A percentile compares a stretch with the other conserved stretches of the same genome.
phyloP scores from a whole-genome alignment of 2,329 filamentous ascomycete genomes.

The Fusarium stilboides region DNA sequence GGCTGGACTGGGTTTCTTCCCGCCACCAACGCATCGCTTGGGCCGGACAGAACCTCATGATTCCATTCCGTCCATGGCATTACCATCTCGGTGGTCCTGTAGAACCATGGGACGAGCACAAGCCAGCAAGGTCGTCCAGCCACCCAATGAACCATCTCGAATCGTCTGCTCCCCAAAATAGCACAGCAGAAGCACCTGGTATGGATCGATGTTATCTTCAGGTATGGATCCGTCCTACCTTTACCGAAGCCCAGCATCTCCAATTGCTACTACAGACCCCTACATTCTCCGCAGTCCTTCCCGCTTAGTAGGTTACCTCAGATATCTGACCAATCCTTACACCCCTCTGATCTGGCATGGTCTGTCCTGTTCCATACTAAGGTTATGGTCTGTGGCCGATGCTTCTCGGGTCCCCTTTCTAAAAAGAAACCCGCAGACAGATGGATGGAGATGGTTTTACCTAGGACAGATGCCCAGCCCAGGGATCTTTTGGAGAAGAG shows the following conservation, averaged over 20 bases:
- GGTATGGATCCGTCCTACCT: conserved; percentile 37
- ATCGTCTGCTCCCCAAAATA: conserved; percentile 41
- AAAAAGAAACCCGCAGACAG: conserved; percentile 25
- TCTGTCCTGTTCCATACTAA: conserved; percentile 15
- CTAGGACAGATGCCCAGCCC: conserved; percentile 43
- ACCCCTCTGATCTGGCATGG: conserved; percentile 26
- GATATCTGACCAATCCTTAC: conserved; percentile 24
- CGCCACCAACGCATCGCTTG: conserved; percentile 35
- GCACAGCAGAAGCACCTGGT: conserved; percentile 39
- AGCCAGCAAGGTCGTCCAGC: conserved; percentile 32
- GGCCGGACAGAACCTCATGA: conserved; percentile 32
- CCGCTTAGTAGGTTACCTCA: conserved; percentile 28
- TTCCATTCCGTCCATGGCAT: conserved; percentile 35
- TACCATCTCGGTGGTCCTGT: conserved; percentile 40
- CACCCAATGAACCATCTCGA: conserved; percentile 36
- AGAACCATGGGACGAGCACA: conserved; percentile 40
- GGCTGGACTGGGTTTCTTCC: conserved; percentile 28
- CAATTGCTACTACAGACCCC: conserved; percentile 35
- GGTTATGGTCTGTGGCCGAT: conserved; percentile 35
- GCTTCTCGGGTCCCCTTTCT: conserved; percentile 14
- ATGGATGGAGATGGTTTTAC: conserved; percentile 25
- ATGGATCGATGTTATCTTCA: conserved; percentile 46
- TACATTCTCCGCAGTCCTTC: conserved; percentile 31
- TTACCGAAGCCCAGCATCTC: conserved; percentile 36
- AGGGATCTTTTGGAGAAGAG: conserved; percentile 43